A percentile compares a stretch with the other conserved stretches of the same genome.
phyloP scores from a whole-genome alignment of 2,329 filamentous ascomycete genomes.

The Fusarium sp. region DNA sequence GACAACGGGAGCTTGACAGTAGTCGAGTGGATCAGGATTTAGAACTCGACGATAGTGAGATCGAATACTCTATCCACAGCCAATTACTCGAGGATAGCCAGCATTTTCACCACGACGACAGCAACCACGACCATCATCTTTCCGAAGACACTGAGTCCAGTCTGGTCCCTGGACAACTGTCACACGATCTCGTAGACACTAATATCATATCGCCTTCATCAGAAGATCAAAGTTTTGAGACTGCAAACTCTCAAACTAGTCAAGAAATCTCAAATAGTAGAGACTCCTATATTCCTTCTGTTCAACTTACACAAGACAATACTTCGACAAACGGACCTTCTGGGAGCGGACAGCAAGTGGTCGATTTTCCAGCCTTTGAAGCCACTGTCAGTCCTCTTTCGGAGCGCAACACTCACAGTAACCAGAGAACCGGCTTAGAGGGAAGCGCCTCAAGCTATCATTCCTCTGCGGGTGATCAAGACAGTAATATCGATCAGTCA shows the following conservation, averaged over 20 bases:
- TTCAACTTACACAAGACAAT: conserved; percentile 7
- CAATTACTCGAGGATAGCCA: background rate
- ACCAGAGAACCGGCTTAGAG: background rate
- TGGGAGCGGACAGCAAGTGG: background rate
- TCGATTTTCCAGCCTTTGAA: background rate
- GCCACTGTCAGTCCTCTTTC: background rate
- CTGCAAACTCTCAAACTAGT: conserved; percentile 4
- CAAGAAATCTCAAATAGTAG: background rate
- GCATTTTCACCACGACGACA: background rate
- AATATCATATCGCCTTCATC: background rate
- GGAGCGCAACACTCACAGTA: background rate
- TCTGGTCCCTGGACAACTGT: background rate
- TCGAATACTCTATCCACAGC: background rate
- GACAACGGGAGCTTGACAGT: background rate
- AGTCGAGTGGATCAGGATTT: background rate
- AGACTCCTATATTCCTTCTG: background rate
- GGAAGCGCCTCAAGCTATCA: background rate
- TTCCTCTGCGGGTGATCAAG: background rate
- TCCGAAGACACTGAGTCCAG: background rate
- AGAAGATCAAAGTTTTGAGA: conserved; percentile 4
- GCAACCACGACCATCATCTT: background rate
- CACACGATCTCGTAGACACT: background rate
- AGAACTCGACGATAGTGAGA: background rate
- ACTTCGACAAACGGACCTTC: background rate
- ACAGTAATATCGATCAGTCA: background rate